Percentiles rank a stretch among this genome's conserved stretches.
Conservation (phyloP, 306 rosid genomes). For the Quercus berberidifolia region DNA sequence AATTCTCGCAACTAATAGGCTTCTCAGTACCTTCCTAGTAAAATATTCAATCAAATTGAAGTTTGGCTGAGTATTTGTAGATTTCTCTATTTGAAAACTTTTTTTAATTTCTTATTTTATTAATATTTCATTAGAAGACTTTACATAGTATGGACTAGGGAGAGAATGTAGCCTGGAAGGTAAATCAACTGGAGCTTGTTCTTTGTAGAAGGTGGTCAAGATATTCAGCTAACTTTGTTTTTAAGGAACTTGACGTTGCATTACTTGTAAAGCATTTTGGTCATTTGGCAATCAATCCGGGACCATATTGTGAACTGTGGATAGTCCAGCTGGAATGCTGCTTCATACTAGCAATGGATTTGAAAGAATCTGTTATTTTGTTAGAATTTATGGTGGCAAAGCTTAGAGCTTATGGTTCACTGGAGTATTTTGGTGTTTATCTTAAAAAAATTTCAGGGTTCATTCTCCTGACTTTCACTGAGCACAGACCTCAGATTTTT, state of each 20-base stretch:
- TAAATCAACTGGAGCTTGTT: background rate
- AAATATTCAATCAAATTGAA: background rate
- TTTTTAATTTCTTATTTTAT: background rate
- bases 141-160: background rate
- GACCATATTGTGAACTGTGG: too few species aligned
- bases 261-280: background rate
- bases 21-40: background rate
- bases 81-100: background rate
- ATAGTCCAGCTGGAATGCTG: too few species aligned
- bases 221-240: background rate
- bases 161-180: background rate
- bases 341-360: too few species aligned
- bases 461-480: too few species aligned
- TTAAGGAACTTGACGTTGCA: background rate
- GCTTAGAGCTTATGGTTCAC: too few species aligned
- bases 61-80: background rate
- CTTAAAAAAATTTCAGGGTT: too few species aligned
- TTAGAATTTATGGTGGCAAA: too few species aligned
- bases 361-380: too few species aligned
- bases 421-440: too few species aligned
- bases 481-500: too few species aligned
- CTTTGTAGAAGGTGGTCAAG: background rate
- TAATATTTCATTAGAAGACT: background rate
- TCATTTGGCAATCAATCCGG: too few species aligned
- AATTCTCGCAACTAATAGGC: background rate